phyloP scores from a whole-genome alignment of 176 grass and related monocot species.

The Raddia distichophylla region DNA sequence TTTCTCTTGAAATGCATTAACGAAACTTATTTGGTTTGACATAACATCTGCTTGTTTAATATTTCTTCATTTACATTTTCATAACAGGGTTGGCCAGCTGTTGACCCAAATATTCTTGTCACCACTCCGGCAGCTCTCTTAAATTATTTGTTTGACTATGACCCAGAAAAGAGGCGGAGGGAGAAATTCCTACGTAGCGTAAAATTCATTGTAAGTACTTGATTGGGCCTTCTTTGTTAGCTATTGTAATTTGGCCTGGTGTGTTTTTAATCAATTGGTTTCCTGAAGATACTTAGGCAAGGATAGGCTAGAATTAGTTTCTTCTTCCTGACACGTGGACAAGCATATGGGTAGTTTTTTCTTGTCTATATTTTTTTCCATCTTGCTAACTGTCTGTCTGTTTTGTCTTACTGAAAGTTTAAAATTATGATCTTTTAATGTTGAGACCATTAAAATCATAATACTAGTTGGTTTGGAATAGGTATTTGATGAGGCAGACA shows the following conservation, averaged over 20 bases:
- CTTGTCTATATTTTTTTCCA: constrained; percentile 28
- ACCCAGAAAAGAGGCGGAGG: constrained; percentile 74
- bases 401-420: constrained; percentile 14
- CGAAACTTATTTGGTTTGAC: constrained; percentile 37
- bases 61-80: constrained; percentile 30
- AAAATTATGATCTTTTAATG: constrained; percentile 5
- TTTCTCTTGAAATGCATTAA: not conserved
- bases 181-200: constrained; percentile 66
- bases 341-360: constrained; percentile 9
- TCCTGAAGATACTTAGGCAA: not conserved
- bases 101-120: constrained; percentile 81
- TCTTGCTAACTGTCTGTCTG: not conserved
- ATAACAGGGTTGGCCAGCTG: constrained; percentile 80
- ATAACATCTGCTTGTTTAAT: not conserved
- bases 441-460: constrained; percentile 1
- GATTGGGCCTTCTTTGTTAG: constrained; percentile 4
- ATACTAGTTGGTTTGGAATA: constrained; percentile 48
- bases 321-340: not conserved
- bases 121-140: constrained; percentile 93
- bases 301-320: not conserved
- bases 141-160: constrained; percentile 91
- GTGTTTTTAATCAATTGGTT: not conserved
- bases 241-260: not conserved
- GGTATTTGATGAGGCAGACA: constrained; percentile 99
- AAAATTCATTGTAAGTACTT: constrained; percentile 81